Evolutionary conservation across 176 grass and related monocot genomes (phyloP), one percentile per base, ranked within the genome.

Genomic region (Neostapfia colusana): DNA sequence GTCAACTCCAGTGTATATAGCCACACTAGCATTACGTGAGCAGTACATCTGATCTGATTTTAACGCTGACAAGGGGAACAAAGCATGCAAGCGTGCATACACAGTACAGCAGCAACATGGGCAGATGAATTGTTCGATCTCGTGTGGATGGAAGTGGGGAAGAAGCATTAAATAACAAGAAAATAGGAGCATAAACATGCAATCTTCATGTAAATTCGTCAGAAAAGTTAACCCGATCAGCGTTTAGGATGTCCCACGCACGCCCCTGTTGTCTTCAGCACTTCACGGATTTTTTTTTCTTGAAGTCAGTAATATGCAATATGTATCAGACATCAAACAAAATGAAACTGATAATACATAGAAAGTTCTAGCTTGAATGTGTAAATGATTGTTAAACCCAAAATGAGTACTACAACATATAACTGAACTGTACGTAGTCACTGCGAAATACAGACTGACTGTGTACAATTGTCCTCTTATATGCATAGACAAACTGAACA

Each of bases 171-270:
- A 31, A 79, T 26, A 73, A 76, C 25, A 8, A 61, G 20, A 1
- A 13, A 51, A 51, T 62, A 73, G 25, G 4, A 24, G 45, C 38
- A 67, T 38, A 43, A 55, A 60, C 69, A 54, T 25, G 81, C 55
- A 82, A 42, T 71, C 68, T 61, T 70, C 76, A 79, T 63, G 46
- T 84, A 70, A 70, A 75, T 65, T 41, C 26, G n/a, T 74, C 60
- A 67, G 59, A 53, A 7, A 73, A 69, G n/a, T 27, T 14, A 70
- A 23, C 56, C 31, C 20, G 63, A n/a, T 70, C 17, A 42, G 12
- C 61, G 38, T 70, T 45, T 79, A 63, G 56, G 56, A 34, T 62
- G n/a, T 23, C 69, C 41, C 56, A 50, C 9, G 18, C 39, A 46
- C 41, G 26, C 49, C 74, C 36, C 42, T 66, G n/a, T 74, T 13